Base-by-base conservation (phyloP, 1,139 yeast genomes). In the Scheffersomyces illinoinensis region DNA sequence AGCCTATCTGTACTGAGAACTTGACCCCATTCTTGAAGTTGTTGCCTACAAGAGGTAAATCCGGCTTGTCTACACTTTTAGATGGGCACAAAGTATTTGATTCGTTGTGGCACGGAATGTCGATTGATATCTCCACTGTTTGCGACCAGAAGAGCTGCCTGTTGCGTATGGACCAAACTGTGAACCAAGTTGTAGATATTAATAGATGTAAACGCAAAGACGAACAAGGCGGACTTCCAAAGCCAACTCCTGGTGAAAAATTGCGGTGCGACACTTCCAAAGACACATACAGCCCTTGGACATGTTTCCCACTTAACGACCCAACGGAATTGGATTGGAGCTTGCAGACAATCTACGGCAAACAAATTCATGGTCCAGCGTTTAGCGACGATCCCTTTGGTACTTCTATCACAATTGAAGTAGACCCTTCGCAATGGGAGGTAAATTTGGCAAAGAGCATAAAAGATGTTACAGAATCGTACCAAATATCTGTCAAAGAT, bases 21-120 rank as follows among this genome's bases (percentile, higher is more conserved):
- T 81, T 96, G 69, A 93, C 99, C 0, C 99, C 99, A 0, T 92
- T 95, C 67, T 75, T 96, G 62, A 93, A 93, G 69, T 79, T 96
- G 60, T 79, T 96, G 47, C 99, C 99, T 3, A 91, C 98, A 10
- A 88, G 93, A 71, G 98, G 98, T 1, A 90, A 90, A 70, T 89
- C 97, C 0, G 99, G 99, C 1, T 78, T 95, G 51, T 85, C 97
- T 0, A 85, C 97, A 0, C 77, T 95, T 56, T 78, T 96, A 52
- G 97, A 93, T 67, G 98, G 99, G n/a, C 98, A 93, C 72, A 89
- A 88, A 68, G 85, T 96, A n/a, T 96, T 92, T 73, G 97, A 93
- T 69, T 89, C 98, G 0, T 87, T 89, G 64, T 95, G 98, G 98
- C 97, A 93, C 64, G 87, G 95, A 24, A 89, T 96, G 93, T 85